Conservation (phyloP, 1,284 basidiomycete genomes). For the Ceratobasidium papillatum region DNA sequence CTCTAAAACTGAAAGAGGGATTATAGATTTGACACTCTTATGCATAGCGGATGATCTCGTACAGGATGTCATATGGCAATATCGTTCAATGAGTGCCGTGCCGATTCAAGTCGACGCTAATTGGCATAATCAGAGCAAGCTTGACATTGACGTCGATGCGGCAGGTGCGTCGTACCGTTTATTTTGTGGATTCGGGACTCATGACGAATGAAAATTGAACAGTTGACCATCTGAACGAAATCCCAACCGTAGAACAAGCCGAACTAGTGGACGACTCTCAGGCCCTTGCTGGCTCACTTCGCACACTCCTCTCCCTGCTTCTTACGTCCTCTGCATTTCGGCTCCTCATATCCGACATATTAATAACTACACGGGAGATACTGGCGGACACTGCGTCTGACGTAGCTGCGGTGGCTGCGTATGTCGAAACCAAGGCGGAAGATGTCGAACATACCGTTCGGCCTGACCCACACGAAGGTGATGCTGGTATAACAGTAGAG, state of each 20-base stretch:
- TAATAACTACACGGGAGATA: conserved; percentile 54
- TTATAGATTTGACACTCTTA: background rate
- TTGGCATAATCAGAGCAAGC: conserved; percentile 34
- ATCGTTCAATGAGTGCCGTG: conserved; percentile 47
- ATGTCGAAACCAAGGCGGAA: conserved; percentile 50
- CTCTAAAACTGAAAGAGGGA: background rate
- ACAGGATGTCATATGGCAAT: conserved; percentile 57
- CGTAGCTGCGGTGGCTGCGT: conserved; percentile 52
- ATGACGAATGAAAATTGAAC: background rate
- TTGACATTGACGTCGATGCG: conserved; percentile 47
- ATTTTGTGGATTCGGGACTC: background rate
- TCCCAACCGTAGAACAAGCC: conserved; percentile 47
- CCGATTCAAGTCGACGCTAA: conserved; percentile 49
- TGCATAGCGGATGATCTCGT: conserved; percentile 57
- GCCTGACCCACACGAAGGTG: conserved; percentile 40
- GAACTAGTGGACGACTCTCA: conserved; percentile 55
- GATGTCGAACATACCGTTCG: conserved; percentile 48
- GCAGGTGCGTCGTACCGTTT: conserved; percentile 13
- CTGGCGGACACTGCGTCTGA: conserved; percentile 55
- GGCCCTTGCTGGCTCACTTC: conserved; percentile 52
- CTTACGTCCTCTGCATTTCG: conserved; percentile 61
- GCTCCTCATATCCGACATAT: conserved; percentile 54
- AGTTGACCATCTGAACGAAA: conserved; percentile 43
- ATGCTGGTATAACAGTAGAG: conserved; percentile 33
- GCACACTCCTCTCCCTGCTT: conserved; percentile 52